Evolutionary conservation across 352 stramenopile genomes (phyloP).

Genomic region (Phytophthora gonapodyides): DNA sequence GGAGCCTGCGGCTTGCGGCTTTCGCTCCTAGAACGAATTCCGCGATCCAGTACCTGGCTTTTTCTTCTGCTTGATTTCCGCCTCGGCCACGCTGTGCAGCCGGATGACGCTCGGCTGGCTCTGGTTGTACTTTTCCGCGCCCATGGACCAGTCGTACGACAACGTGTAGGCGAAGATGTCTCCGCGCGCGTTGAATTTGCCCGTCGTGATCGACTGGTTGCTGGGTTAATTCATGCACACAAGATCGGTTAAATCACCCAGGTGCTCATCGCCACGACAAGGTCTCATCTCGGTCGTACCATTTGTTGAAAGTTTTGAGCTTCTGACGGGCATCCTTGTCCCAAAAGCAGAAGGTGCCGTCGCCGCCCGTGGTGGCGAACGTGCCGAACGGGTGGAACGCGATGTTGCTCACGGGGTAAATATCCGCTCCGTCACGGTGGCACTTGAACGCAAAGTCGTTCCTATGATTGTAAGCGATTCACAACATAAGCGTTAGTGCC

Average conservation of each 20-base stretch:
- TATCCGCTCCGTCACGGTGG: conserved; percentile 86
- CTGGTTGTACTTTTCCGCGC: conserved; percentile 89
- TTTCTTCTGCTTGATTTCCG: conserved; percentile 96
- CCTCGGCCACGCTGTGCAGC: conserved; percentile 91
- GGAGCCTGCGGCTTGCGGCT: conserved; percentile 39
- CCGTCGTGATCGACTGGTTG: conserved; percentile 91
- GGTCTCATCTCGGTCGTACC: conserved; percentile 31
- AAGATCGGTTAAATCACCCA: conserved; percentile 2
- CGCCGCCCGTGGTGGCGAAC: conserved; percentile 95
- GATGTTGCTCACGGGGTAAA: conserved; percentile 92
- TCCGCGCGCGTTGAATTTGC: conserved; percentile 93
- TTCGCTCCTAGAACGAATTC: conserved; percentile 49
- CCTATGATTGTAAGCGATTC: conserved; percentile 10
- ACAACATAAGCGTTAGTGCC: neutral
- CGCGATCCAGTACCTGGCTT: conserved; percentile 81
- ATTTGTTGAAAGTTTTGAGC: conserved; percentile 92
- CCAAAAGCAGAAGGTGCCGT: conserved; percentile 98
- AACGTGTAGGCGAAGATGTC: conserved; percentile 96
- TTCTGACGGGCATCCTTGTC: conserved; percentile 98
- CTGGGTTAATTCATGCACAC: conserved; percentile 32
- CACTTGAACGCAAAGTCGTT: conserved; percentile 94
- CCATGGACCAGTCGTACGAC: conserved; percentile 98
- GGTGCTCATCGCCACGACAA: neutral
- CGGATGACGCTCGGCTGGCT: conserved; percentile 91
- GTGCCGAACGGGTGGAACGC: conserved; percentile 93